Base-by-base conservation (phyloP, 257 asterid genomes). In the Anisodus tanguticus region DNA sequence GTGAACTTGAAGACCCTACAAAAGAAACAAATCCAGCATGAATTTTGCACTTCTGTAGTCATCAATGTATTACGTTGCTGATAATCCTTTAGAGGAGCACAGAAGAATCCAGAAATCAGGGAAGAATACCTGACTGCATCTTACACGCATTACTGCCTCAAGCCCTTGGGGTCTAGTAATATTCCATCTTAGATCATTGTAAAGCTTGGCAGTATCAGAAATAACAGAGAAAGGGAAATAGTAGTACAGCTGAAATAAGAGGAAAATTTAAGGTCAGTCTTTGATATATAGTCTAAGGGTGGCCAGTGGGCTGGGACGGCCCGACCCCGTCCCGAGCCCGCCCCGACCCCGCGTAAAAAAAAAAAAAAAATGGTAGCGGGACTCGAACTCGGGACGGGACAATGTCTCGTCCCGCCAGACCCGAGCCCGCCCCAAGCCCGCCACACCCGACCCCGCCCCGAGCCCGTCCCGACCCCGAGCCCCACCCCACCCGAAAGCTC, bases 141-240 rank as follows among this genome's bases (percentile, higher is more conserved):
- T 92, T 83, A 96, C 98, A 86, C 98, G 99, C 99, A 96, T 96
- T 84, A 96, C 99, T n/a, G 99, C 98, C 91, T 96, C 99, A 88
- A 93, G 91, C 79, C 98, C 99, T 91, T 96, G 99, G 12, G 98
- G 97, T 89, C 99, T 93, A 9, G 94, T 91, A 84, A 96, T 94
- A 85, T 94, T 96, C 99, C 99, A 96, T 70, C 99, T 97, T 47
- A 96, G 97, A 90, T 96, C 99, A 89, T 96, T 96, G 91, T 90
- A 92, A 60, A 95, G 97, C 91, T 96, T 96, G 81, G 99, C 89
- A 62, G 97, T 85, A 90, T 96, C 99, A 82, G 99, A 92, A 81
- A 92, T 88, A 83, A 96, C 99, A 79, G 99, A 96, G 88, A 96
- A 96, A 70, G 99, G 99, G 87, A 94, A 87, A 86, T 96, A 95